phyloP scores from a whole-genome alignment of 768 basidiomycete species.

The Amyloporia xantha region DNA sequence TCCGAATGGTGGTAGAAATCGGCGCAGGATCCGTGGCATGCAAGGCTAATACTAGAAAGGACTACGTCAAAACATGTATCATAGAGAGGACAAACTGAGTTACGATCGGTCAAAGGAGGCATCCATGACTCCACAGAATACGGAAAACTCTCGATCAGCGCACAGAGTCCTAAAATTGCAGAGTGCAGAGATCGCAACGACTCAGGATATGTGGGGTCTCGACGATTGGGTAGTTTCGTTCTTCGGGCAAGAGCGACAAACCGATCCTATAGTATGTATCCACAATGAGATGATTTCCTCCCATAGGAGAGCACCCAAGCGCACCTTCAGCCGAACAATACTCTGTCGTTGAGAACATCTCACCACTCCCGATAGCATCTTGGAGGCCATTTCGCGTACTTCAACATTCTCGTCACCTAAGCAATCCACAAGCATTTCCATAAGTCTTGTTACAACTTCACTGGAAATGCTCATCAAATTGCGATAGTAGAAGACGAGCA shows the following conservation, averaged over 20 bases:
- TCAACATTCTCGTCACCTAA: slow-evolving; percentile 88
- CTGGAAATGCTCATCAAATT: slow-evolving; percentile 75
- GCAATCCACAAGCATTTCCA: slow-evolving; percentile 81
- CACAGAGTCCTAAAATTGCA: slow-evolving; percentile 42
- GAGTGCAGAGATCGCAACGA: slow-evolving; percentile 73
- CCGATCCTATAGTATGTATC: slow-evolving; percentile 49
- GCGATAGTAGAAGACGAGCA: slow-evolving; percentile 88
- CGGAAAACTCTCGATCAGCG: slow-evolving; percentile 50
- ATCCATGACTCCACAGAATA: slow-evolving; percentile 46
- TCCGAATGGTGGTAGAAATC: slow-evolving; percentile 84
- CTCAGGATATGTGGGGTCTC: slow-evolving; percentile 66
- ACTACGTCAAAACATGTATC: no score
- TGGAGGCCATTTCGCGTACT: slow-evolving; percentile 87
- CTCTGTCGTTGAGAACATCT: slow-evolving; percentile 87
- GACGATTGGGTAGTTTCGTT: slow-evolving; percentile 59
- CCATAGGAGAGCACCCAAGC: slow-evolving; percentile 8
- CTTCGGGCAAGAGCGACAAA: slow-evolving; percentile 61
- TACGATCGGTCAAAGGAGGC: slow-evolving; percentile 72
- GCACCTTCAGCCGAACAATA: slow-evolving; percentile 77
- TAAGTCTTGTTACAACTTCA: slow-evolving; percentile 57
- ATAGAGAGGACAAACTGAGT: no score
- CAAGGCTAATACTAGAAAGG: slow-evolving; percentile 52
- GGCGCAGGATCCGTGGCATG: slow-evolving; percentile 85
- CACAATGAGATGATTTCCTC: neutral
- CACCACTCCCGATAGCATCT: slow-evolving; percentile 79